A percentile compares a stretch with the other conserved stretches of the same genome.
phyloP scores from a whole-genome alignment of 1,139 yeast genomes.

The Arxiozyma telluris region DNA sequence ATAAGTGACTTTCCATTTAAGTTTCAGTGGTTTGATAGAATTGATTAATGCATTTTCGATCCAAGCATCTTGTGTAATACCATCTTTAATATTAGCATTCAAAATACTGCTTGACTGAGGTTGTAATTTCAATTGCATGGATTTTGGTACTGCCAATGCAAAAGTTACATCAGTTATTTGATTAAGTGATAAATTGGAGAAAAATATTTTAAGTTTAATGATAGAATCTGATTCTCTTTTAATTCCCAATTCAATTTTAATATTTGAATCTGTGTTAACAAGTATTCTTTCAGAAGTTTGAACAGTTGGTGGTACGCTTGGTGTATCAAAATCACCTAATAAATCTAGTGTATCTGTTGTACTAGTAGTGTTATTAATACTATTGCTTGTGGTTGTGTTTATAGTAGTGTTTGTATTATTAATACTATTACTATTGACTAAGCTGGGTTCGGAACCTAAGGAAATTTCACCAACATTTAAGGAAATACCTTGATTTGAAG shows the following conservation, averaged over 20 bases:
- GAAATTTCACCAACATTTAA: slow-evolving; percentile 21
- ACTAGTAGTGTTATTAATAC: background rate
- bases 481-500: slow-evolving; percentile 28
- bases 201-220: slow-evolving; percentile 38
- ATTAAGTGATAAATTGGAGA: slow-evolving; percentile 40
- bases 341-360: slow-evolving; percentile 30
- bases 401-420: background rate
- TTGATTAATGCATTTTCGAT: slow-evolving; percentile 43
- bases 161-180: slow-evolving; percentile 51
- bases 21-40: slow-evolving; percentile 42
- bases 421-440: background rate
- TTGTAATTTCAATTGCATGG: slow-evolving; percentile 52
- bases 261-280: slow-evolving; percentile 40
- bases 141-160: slow-evolving; percentile 76
- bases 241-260: slow-evolving; percentile 48
- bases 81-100: slow-evolving; percentile 43
- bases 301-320: slow-evolving; percentile 4
- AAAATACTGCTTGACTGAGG: slow-evolving; percentile 60
- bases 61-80: slow-evolving; percentile 35
- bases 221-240: slow-evolving; percentile 33
- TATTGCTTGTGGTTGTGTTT: slow-evolving; percentile 10
- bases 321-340: slow-evolving; percentile 36
- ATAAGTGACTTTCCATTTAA: slow-evolving; percentile 75
- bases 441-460: background rate
- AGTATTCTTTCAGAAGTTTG: slow-evolving; percentile 15